Percentiles rank a stretch among this genome's conserved stretches.
Evolutionary conservation across 495 filamentous ascomycete genomes (phyloP).

Genomic region (Penicillium diatomitis): DNA sequence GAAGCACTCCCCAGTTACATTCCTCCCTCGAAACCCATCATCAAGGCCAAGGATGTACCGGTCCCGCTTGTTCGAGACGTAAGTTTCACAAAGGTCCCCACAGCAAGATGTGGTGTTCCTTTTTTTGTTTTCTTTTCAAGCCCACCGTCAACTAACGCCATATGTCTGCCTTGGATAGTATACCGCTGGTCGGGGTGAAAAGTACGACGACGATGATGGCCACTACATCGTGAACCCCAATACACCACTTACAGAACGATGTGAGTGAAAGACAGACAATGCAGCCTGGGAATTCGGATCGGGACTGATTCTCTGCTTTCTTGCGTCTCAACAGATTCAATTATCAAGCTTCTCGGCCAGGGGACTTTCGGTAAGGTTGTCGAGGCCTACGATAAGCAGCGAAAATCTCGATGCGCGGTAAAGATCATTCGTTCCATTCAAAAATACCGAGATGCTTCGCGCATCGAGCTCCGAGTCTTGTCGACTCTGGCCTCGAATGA

Average conservation of each 20-base stretch:
- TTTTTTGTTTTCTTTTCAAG: conserved; percentile 2
- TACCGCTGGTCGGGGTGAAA: conserved; percentile 39
- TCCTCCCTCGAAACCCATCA: conserved; percentile 76
- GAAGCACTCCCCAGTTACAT: conserved; percentile 72
- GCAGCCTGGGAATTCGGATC: neutral
- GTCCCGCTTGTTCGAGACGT: conserved; percentile 79
- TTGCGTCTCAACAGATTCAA: conserved; percentile 53
- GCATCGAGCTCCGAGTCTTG: conserved; percentile 88
- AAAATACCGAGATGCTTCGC: conserved; percentile 94
- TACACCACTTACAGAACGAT: conserved; percentile 75
- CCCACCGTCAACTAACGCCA: neutral
- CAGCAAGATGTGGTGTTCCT: neutral
- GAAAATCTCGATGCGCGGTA: conserved; percentile 74
- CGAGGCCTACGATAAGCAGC: conserved; percentile 71
- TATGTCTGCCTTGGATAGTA: conserved; percentile 25
- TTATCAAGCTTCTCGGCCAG: conserved; percentile 81
- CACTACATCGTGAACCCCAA: conserved; percentile 89
- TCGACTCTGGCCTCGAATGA: conserved; percentile 88
- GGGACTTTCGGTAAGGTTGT: conserved; percentile 98
- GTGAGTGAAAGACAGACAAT: conserved; percentile 43
- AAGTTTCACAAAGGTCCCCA: conserved; percentile 28
- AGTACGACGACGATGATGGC: conserved; percentile 90
- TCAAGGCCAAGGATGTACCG: conserved; percentile 85
- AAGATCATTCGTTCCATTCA: conserved; percentile 98
- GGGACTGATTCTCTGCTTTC: neutral